Base-by-base conservation (phyloP, 805 yeast genomes). In the Starmerella tilneyi region DNA sequence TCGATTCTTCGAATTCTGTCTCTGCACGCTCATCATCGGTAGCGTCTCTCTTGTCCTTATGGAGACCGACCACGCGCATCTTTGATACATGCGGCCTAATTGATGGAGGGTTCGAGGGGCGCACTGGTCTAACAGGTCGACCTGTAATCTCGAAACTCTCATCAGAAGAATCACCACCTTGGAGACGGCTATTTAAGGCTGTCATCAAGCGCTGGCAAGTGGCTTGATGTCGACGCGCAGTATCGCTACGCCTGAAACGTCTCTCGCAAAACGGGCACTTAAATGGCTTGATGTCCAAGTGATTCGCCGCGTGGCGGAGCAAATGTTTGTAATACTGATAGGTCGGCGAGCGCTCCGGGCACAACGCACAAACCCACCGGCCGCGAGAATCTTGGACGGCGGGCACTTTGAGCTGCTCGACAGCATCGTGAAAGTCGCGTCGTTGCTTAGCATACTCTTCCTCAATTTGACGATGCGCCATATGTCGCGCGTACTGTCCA, bases 381-480 rank as follows among this genome's bases (percentile, higher is more conserved):
- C 45, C 45, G 4, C 27, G 15, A 8, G 39, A 9, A 19, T 40
- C 34, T 17, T 45, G 37, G 19, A 33, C 15, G 2, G 45, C 48
- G 5, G 45, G 48, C 26, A 41, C 34, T 20, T 41, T 26, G 11
- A 45, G 41, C 29, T 26, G 19, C 17, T 45, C 48, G 8, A 45
- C 37, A 3, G 44, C 45, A 17, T 31, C 45, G 17, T 45, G 44
- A 19, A 45, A 45, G 15, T 40, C 48, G 8, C 38, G 27, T 9
- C 48, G 38, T 21, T 45, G 48, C 19, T 41, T 31, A 3, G 48
- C 48, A 19, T 40, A 45, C n/a, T 45, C 48, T 21, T 31, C 45
- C 36, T 45, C 48, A 33, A 31, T n/a, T 19, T 31, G 36, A 8
- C 44, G 20, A 21, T 41, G 44, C 4, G 38, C 38, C 44, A 41